Evolutionary conservation across 108 stramenopile genomes (phyloP), one percentile per base, ranked within the genome.

Genomic region (Cylindrotheca fusiformis): DNA sequence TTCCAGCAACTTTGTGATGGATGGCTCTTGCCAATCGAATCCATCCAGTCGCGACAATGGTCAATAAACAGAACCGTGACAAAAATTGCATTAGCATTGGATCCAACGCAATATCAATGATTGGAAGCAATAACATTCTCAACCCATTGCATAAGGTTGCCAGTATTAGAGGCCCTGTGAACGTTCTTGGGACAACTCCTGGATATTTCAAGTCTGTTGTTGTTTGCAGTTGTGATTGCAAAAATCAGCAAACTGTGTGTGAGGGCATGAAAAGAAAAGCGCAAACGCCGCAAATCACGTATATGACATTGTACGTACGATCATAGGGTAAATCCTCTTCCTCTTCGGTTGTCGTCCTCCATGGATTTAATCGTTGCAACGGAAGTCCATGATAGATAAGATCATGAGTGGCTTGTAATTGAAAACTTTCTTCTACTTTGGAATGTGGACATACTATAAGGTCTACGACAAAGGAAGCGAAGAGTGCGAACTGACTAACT

Each of bases 391-490:
- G 63, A 67, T 87, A 88, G 44, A 81, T 82, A 41, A 94, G 58
- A 74, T 98, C 97, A 67, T 97, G 90, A 0, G 88, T 79, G 21
- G 98, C 99, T 84, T 99, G 99, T 36, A 96, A 70, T 65, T 95
- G 91, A 71, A 99, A 99, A 50, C 87, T 90, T 68, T 99, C 99
- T 69, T 99, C 99, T n/a, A 99, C 98, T 68, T 99, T 99, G 61
- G 88, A 94, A 56, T 95, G 85, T 0, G 96, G 97, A 72, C 95
- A 95, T 6, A 75, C 47, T 36, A 75, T 22, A 8, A 91, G 73
- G 60, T 83, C 77, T 8, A 70, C 51, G 10, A 87, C 52, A 47
- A 17, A 32, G 26, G 18, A 41, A 20, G 25, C 52, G 23, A 22
- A 63, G 32, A 21, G 49, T 0, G 4, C 49, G 48, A n/a, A 48